Evolutionary conservation across 1,139 yeast genomes (phyloP).

Genomic region (Blastobotrys buckinghamii): DNA sequence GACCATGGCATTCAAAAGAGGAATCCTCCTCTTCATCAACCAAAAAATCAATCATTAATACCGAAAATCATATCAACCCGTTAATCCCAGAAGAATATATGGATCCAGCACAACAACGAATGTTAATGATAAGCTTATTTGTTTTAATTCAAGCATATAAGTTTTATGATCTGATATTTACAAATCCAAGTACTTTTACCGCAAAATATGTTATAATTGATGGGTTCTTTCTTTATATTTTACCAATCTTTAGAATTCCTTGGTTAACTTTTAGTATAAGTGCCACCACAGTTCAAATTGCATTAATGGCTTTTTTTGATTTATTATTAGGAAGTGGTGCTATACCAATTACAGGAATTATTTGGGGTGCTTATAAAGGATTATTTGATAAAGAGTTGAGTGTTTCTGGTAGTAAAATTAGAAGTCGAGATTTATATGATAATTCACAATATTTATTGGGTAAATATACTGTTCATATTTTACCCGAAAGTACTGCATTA

Average conservation of each 20-base stretch:
- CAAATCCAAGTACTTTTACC: constrained; percentile 37
- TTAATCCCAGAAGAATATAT: constrained; percentile 35
- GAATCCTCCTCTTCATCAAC: not conserved
- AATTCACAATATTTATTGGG: constrained; percentile 77
- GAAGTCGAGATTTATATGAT: constrained; percentile 43
- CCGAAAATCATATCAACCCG: constrained; percentile 22
- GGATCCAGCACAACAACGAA: constrained; percentile 79
- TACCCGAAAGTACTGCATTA: constrained; percentile 87
- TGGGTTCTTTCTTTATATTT: constrained; percentile 56
- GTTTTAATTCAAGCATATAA: constrained; percentile 75
- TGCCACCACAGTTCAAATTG: constrained; percentile 35
- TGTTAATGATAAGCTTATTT: constrained; percentile 60
- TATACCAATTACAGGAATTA: constrained; percentile 46
- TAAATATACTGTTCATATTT: constrained; percentile 72
- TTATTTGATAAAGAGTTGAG: constrained; percentile 58
- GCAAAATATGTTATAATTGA: constrained; percentile 75
- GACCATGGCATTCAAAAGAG: constrained; percentile 10
- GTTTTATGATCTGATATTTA: constrained; percentile 56
- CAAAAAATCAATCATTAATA: too few species aligned
- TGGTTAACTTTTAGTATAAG: constrained; percentile 49
- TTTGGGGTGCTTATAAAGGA: constrained; percentile 43
- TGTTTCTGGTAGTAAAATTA: constrained; percentile 50
- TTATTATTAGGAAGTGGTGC: constrained; percentile 35
- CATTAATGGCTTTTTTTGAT: constrained; percentile 34
- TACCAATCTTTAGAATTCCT: constrained; percentile 74